phyloP scores from a whole-genome alignment of 805 yeast species.

The Yarrowia divulgata region DNA sequence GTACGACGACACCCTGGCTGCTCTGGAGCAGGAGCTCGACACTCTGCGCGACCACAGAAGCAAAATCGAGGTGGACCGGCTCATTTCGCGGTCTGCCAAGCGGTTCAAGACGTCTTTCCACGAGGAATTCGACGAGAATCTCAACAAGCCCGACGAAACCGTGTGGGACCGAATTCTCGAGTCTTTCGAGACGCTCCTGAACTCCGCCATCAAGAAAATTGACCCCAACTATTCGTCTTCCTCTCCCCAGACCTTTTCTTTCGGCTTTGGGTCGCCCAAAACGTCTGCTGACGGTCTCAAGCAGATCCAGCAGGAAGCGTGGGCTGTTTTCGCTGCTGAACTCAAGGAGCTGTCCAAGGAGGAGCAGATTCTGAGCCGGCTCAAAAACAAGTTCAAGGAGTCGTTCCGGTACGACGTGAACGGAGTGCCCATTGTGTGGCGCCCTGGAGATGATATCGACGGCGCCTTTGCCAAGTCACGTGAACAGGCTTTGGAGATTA shows the following conservation, averaged over 20 bases:
- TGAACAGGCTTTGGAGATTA: conserved; percentile 59
- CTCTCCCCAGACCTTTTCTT: not conserved
- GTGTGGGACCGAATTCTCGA: conserved; percentile 68
- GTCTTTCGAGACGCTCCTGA: conserved; percentile 54
- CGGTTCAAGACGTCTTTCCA: conserved; percentile 43
- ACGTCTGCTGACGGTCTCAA: conserved; percentile 28
- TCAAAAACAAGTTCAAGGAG: conserved; percentile 84
- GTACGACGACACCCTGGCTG: conserved; percentile 44
- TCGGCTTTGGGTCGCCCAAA: conserved; percentile 24
- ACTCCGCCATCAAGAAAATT: conserved; percentile 50
- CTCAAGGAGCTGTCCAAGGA: conserved; percentile 69
- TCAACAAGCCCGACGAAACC: conserved; percentile 58
- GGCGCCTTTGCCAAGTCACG: conserved; percentile 66
- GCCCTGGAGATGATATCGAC: conserved; percentile 75
- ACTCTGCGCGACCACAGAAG: conserved; percentile 50
- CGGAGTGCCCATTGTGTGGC: conserved; percentile 85
- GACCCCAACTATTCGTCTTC: conserved; percentile 41
- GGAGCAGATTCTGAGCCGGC: conserved; percentile 67
- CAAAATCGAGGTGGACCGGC: conserved; percentile 53
- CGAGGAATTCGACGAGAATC: conserved; percentile 58
- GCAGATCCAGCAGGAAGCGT: conserved; percentile 60
- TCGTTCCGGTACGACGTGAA: conserved; percentile 80
- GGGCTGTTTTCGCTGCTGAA: conserved; percentile 68
- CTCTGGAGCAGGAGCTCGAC: conserved; percentile 50
- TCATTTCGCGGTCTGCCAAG: conserved; percentile 51